Evolutionary conservation across 2,329 filamentous ascomycete genomes (phyloP).

Genomic region (Aureobasidium uvarum): DNA sequence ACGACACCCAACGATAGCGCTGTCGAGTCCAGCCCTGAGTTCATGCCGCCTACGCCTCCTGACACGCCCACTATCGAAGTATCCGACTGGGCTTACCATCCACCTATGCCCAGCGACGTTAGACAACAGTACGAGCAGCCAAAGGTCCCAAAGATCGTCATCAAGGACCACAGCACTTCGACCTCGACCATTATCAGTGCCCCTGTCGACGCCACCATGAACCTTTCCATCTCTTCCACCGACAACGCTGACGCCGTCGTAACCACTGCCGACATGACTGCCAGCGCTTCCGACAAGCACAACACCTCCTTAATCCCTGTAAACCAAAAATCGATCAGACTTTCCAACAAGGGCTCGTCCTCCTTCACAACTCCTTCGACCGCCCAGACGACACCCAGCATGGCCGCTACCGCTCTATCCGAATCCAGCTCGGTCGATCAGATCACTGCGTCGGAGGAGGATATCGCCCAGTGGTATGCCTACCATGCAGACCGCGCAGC

Average conservation of each 20-base stretch:
- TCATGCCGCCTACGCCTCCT: conserved; percentile 20
- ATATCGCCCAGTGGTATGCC: conserved; percentile 11
- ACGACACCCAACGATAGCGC: neutral
- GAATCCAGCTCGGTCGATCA: neutral
- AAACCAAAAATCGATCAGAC: neutral
- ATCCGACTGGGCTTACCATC: conserved; percentile 10
- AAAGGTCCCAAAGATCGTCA: conserved; percentile 9
- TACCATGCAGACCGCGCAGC: conserved; percentile 18
- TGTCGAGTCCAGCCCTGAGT: conserved; percentile 12
- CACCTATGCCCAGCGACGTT: conserved; percentile 15
- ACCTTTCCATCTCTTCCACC: conserved; percentile 8
- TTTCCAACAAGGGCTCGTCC: neutral
- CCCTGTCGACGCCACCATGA: neutral
- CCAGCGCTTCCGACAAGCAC: neutral
- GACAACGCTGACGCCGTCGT: neutral
- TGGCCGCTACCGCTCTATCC: neutral
- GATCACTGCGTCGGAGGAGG: neutral
- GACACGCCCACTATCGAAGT: conserved; percentile 18
- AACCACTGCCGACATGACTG: neutral
- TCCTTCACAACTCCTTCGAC: neutral
- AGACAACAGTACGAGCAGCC: conserved; percentile 11
- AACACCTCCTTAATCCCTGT: neutral
- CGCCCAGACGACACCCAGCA: neutral
- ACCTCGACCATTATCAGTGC: conserved; percentile 13
- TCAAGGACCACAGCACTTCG: conserved; percentile 15